A percentile compares a stretch with the other conserved stretches of the same genome.
These are phyloP conservation scores for Epipyxis sp. DNA, from an alignment of 108 stramenopile genomes.

Conservation along the genomic window DNA sequence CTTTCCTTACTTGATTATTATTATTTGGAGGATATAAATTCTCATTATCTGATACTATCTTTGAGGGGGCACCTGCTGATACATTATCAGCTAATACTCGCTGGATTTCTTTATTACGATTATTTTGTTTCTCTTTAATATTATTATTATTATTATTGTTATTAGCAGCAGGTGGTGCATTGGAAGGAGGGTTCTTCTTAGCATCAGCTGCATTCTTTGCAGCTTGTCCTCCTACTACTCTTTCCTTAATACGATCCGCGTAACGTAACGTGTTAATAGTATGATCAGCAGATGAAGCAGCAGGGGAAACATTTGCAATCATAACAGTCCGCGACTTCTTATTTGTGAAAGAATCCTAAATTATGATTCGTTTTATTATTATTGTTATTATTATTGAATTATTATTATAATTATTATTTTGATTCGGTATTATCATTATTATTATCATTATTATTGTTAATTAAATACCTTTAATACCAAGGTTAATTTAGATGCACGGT, in stretches of 20 bases:
- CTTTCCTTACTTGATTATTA: no score
- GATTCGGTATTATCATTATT: no score
- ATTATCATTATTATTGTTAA: no score
- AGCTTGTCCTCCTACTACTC: neutral
- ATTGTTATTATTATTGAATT: no score
- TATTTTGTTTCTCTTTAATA: conserved; percentile 52
- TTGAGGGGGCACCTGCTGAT: no score
- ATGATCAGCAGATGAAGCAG: conserved; percentile 85
- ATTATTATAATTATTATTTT: no score
- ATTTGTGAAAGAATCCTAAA: conserved; percentile 95
- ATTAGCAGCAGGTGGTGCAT: neutral
- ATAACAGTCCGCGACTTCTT: conserved; percentile 77
- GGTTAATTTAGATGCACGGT: conserved; percentile 94
- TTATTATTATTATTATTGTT: neutral
- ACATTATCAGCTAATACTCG: no score
- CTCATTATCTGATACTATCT: no score
- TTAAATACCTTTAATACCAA: conserved; percentile 58
- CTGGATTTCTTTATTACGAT: no score
- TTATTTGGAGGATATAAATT: no score
- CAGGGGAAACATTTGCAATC: conserved; percentile 94
- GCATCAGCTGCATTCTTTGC: conserved; percentile 11
- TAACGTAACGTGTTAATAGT: conserved; percentile 95
- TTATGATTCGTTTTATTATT: no score
- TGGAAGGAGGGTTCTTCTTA: neutral
- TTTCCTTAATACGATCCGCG: conserved; percentile 62